phyloP scores from a whole-genome alignment of 2,329 filamentous ascomycete genomes.

The Akanthomyces uredinophilus region DNA sequence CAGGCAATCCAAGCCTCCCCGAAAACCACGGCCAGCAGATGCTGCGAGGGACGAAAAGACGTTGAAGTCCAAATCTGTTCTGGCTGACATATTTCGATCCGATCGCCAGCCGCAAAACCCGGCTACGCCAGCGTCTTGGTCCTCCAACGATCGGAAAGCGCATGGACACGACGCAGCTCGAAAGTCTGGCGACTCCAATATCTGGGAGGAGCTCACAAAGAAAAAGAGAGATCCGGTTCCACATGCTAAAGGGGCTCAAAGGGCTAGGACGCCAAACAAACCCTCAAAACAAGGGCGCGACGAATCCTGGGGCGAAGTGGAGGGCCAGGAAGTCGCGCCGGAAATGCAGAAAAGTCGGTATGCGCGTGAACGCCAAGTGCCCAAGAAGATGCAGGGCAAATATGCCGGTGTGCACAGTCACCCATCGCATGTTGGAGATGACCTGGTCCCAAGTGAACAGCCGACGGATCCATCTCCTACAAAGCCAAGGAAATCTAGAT shows the following conservation, averaged over 20 bases:
- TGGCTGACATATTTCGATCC: slow-evolving; percentile 28
- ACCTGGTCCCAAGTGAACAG: background rate
- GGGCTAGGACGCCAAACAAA: background rate
- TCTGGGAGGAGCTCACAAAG: slow-evolving; percentile 18
- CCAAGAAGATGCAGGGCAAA: slow-evolving; percentile 12
- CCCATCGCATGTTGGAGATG: slow-evolving; percentile 12
- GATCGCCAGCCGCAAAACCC: slow-evolving; percentile 11
- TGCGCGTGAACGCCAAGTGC: background rate
- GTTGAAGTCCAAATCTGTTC: slow-evolving; percentile 23
- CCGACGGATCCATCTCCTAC: background rate
- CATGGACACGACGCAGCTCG: slow-evolving; percentile 16
- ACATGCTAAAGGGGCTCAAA: background rate
- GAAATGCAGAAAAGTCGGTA: background rate
- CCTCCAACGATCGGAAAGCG: slow-evolving; percentile 18
- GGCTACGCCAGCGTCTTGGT: background rate
- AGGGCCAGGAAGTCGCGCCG: background rate
- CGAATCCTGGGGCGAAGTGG: slow-evolving; percentile 22
- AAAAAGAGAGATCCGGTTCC: background rate
- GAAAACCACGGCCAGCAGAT: slow-evolving; percentile 5
- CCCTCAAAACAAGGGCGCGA: background rate
- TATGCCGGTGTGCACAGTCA: slow-evolving; percentile 5
- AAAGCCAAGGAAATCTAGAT: background rate
- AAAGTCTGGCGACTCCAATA: slow-evolving; percentile 13
- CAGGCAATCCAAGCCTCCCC: background rate
- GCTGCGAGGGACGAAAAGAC: slow-evolving; percentile 9